Conservation (phyloP, 2,329 filamentous ascomycete genomes). For the Tolypocladium ovalisporum region DNA sequence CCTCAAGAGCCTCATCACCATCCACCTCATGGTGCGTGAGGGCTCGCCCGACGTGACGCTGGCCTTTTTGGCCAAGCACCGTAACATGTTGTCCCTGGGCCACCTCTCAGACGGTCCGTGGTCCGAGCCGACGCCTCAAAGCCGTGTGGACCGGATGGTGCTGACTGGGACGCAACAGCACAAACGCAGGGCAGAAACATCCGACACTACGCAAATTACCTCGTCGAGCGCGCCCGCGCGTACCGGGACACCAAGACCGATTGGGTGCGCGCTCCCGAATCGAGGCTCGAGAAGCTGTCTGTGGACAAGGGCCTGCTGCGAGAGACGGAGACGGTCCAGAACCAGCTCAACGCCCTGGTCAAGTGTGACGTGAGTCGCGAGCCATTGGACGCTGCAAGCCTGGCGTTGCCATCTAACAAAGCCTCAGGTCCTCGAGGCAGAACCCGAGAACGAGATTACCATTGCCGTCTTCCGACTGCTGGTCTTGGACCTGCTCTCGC, state of each 20-base stretch:
- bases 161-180: constrained; percentile 36
- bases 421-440: constrained; percentile 65
- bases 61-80: constrained; percentile 70
- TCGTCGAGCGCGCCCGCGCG: constrained; percentile 69
- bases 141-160: not conserved
- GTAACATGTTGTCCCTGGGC: constrained; percentile 76
- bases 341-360: constrained; percentile 73
- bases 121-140: not conserved
- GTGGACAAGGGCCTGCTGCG: constrained; percentile 87
- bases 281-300: constrained; percentile 70
- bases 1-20: constrained; percentile 92
- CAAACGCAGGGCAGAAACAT: constrained; percentile 95
- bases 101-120: constrained; percentile 81
- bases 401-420: not conserved
- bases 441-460: constrained; percentile 93
- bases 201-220: constrained; percentile 78
- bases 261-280: constrained; percentile 76
- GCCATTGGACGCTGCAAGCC: not conserved
- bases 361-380: constrained; percentile 68
- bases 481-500: constrained; percentile 75
- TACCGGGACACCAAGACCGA: constrained; percentile 80
- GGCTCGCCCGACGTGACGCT: constrained; percentile 83
- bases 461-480: constrained; percentile 86
- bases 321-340: constrained; percentile 84
- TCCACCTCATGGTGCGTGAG: constrained; percentile 96